Base-by-base conservation (phyloP, 192 early-diverging fungal species). In the Podila clonocystis region DNA sequence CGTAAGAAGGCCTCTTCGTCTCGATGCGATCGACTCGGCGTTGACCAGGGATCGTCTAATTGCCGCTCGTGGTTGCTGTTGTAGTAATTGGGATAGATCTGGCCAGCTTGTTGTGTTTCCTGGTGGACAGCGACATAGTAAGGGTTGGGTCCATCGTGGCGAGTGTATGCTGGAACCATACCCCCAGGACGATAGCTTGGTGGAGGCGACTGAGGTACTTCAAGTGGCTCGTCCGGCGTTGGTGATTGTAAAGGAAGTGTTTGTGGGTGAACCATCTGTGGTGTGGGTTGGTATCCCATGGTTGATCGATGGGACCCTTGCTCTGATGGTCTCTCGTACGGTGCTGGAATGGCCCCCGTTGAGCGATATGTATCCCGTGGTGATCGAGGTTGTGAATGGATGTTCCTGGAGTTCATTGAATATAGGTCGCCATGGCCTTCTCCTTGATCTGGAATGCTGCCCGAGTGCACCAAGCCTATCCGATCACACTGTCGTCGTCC, bases 61-160 rank as follows among this genome's bases (percentile, higher is more conserved):
- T 60, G 31, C 7, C 36, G 34, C 57, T 31, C 57, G 22, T 55
- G 50, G 22, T 65, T 63, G 24, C 57, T 64, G 19, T 24, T 63
- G 11, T 22, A 15, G n/a, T 55, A 59, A 58, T 52, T 41, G 45
- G 38, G 28, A 13, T 29, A 15, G 29, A 50, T 36, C 34, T 60
- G 55, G 9, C 15, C 48, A 3, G 64, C 57, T 24, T 50, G 64
- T 41, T 74, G 73, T 6, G 60, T 74, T 28, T 74, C 73, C 3
- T 63, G 45, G 24, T 57, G 73, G 28, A 74, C 28, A 24, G 65
- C 73, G 49, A 66, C 58, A 30, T 74, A 74, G 36, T 74, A 74
- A 12, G 52, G 52, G 52, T 55, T 55, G 52, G 52, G 52, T 55
- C 52, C 52, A 55, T 26, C 52, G n/a, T 55, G 52, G 22, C 52